Percentiles rank a stretch among this genome's conserved stretches.
phyloP scores from a whole-genome alignment of 495 filamentous ascomycete species.

The Annulohypoxylon bovei region DNA sequence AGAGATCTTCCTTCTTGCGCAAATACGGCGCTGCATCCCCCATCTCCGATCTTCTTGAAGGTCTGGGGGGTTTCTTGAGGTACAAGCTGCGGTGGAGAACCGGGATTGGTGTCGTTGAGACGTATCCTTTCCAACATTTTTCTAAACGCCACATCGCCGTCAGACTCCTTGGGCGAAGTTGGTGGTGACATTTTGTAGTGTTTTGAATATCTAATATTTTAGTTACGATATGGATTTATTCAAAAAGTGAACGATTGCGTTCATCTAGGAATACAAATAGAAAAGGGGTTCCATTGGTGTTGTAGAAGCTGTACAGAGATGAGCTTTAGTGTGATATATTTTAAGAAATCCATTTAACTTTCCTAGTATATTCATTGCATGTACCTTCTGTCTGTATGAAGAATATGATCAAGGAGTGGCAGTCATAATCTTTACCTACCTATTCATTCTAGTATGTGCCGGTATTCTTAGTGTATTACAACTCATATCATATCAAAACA shows the following conservation, averaged over 20 bases:
- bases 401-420: too few relatives aligned
- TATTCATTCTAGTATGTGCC: too few relatives aligned
- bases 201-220: background rate
- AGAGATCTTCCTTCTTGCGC: background rate
- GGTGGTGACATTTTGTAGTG: background rate
- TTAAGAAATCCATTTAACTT: too few relatives aligned
- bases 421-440: too few relatives aligned
- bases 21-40: conserved; percentile 7
- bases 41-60: conserved; percentile 8
- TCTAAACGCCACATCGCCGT: background rate
- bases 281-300: too few relatives aligned
- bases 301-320: too few relatives aligned
- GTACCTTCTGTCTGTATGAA: too few relatives aligned
- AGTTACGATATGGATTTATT: background rate
- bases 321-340: too few relatives aligned
- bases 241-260: background rate
- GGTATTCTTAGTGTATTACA: too few relatives aligned
- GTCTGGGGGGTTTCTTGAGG: background rate
- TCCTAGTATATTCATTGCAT: too few relatives aligned
- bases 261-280: too few relatives aligned
- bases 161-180: background rate
- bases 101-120: background rate
- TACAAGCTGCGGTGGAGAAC: background rate
- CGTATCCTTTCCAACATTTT: background rate
- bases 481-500: too few relatives aligned